Base-by-base conservation (phyloP, 495 filamentous ascomycete species). In the Podospora pseudocomata region DNA sequence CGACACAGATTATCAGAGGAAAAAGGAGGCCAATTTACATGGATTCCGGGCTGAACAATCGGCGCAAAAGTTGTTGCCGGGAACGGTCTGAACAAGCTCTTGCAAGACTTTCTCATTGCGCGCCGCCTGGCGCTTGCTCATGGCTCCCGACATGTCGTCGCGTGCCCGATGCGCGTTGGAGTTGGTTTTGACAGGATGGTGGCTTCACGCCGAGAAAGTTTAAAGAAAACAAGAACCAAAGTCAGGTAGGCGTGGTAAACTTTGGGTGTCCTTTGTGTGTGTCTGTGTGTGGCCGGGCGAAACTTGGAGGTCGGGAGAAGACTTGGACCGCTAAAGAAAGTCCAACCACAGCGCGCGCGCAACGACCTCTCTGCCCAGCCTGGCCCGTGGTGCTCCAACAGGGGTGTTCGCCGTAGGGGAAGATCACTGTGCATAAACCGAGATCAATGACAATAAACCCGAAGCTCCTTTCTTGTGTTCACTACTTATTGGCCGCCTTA, bases 81-180 rank as follows among this genome's bases (percentile, higher is more conserved):
- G 88, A 56, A 97, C 91, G 16, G 79, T 87, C 66, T 91, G 90
- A 77, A 97, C 90, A 68, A 99, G 86, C 44, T 98, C 95, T 76
- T 97, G 92, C 72, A 99, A 83, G 32, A 87, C 82, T 75, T 90
- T 92, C 84, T 99, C 95, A 80, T 98, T 97, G 82, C 95, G 94
- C 85, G 89, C 91, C 84, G 96, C 93, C 81, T 97, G 91, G 76
- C 95, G 93, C 86, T 98, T 99, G 84, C 87, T 97, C 70, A 86
- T 72, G 30, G 81, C 74, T 60, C 75, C 78, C 30, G 84, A 78
- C 85, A 86, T 86, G 70, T 76, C 86, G 70, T 76, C 73, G 73
- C 70, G 74, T 71, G 70, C 13, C 13, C 39, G 39, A 13, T 49
- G 39, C 68, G 44, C 32, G 56, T 27, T 61, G 59, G 5, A 58